These are phyloP conservation scores for Rhododendron simsii DNA, from an alignment of 148 eudicot species.

Conservation along the genomic window DNA sequence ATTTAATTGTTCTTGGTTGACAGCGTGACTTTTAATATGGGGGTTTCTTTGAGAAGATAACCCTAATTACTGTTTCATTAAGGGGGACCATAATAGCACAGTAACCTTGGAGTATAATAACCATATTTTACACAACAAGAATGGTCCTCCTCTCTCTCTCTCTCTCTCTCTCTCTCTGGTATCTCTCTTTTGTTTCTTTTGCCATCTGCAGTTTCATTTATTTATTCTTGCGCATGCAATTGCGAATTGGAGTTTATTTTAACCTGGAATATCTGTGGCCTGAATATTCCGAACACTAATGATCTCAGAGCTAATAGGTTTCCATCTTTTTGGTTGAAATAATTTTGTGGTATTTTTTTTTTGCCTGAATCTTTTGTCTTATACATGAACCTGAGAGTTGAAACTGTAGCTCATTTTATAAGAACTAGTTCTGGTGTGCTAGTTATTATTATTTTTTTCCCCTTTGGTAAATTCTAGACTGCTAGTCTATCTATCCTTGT, in stretches of 20 bases:
- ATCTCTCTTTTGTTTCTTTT: conserved; percentile 3
- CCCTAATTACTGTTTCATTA: conserved; percentile 29
- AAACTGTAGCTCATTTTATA: background rate
- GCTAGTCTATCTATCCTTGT: too few species aligned
- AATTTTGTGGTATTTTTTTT: background rate
- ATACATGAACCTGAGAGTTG: background rate
- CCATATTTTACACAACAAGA: background rate
- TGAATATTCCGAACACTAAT: background rate
- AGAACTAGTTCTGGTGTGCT: background rate
- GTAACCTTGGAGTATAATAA: background rate
- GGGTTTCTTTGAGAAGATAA: conserved; percentile 9
- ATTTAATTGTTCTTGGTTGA: background rate
- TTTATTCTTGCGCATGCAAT: background rate
- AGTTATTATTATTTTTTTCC: too few species aligned
- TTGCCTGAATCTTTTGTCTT: background rate
- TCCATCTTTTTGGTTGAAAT: background rate
- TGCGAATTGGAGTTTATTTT: background rate
- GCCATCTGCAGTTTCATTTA: background rate
- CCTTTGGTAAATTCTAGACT: too few species aligned
- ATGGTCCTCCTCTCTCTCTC: conserved; percentile 17
- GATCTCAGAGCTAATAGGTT: background rate
- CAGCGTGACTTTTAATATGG: conserved; percentile 40
- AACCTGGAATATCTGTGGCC: background rate
- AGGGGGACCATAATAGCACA: conserved; percentile 21
- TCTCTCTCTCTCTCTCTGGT: background rate